Conservation (phyloP, 805 yeast genomes). For the Sugiyamaella floridensis region DNA sequence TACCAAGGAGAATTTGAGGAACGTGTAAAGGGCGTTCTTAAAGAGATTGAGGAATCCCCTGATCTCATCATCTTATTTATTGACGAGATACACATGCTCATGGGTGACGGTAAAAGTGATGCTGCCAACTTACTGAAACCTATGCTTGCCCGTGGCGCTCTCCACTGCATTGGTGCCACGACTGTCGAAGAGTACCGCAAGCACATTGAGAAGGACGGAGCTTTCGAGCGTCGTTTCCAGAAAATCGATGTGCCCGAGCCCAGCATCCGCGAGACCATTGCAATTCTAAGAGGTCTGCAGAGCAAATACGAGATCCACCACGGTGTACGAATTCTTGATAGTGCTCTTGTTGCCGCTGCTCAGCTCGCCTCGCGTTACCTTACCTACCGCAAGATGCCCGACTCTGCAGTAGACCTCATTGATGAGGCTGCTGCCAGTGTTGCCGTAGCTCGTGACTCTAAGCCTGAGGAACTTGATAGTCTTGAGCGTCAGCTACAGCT, state of each 20-base stretch:
- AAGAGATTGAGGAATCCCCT: constrained; percentile 77
- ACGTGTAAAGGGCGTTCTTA: constrained; percentile 91
- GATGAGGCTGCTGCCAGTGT: constrained; percentile 97
- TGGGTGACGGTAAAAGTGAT: constrained; percentile 98
- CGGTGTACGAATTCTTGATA: constrained; percentile 92
- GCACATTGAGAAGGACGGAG: constrained; percentile 92
- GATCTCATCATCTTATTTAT: constrained; percentile 84
- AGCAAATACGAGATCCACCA: constrained; percentile 94
- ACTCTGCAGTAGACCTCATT: constrained; percentile 91
- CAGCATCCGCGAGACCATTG: constrained; percentile 85
- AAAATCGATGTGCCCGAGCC: constrained; percentile 95
- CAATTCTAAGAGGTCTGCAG: constrained; percentile 92
- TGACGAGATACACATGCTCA: constrained; percentile 97
- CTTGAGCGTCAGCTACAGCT: constrained; percentile 89
- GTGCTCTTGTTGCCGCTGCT: constrained; percentile 90
- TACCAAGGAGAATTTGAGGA: constrained; percentile 99
- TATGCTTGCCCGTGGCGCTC: constrained; percentile 90
- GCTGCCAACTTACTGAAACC: constrained; percentile 97
- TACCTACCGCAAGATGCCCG: constrained; percentile 93
- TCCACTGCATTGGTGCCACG: constrained; percentile 98
- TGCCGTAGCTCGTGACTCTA: constrained; percentile 96
- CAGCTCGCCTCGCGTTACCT: constrained; percentile 89
- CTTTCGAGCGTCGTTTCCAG: constrained; percentile 97
- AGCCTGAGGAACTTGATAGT: constrained; percentile 92
- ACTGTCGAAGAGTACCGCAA: constrained; percentile 92